These are phyloP conservation scores for Fusarium sp. DNA, from an alignment of 2,329 filamentous ascomycete species.

Conservation along the genomic window DNA sequence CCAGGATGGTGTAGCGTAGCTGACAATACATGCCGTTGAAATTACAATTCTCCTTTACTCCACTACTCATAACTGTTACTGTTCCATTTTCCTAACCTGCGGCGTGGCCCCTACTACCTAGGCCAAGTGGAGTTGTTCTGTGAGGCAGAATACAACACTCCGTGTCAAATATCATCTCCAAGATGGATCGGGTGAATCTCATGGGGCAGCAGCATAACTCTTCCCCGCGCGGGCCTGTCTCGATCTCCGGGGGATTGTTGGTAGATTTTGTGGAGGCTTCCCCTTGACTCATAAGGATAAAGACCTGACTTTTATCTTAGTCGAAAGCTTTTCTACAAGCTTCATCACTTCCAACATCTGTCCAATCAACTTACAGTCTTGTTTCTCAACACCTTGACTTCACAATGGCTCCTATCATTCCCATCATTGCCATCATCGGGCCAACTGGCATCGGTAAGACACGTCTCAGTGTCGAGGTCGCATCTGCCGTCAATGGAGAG, in stretches of 20 bases:
- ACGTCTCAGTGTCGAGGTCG: not conserved
- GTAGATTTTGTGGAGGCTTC: not conserved
- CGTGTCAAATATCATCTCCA: not conserved
- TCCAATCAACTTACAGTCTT: not conserved
- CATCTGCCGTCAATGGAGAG: not conserved
- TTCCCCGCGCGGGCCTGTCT: not conserved
- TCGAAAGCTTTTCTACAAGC: not conserved
- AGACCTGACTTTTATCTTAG: not conserved
- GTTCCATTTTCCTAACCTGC: not conserved
- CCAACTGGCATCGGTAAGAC: constrained; percentile 2
- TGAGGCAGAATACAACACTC: not conserved
- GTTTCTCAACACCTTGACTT: not conserved
- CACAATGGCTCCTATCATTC: not conserved
- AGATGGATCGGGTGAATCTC: not conserved
- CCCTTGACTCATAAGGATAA: not conserved
- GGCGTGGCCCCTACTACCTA: not conserved
- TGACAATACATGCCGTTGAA: not conserved
- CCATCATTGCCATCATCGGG: not conserved
- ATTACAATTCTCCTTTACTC: not conserved
- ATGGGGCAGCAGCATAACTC: not conserved
- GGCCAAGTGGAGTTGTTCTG: not conserved
- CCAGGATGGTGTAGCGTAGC: not conserved
- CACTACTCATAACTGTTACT: not conserved
- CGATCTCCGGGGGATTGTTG: not conserved
- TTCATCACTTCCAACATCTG: not conserved